Evolutionary conservation across 2,329 filamentous ascomycete genomes (phyloP), one percentile per base, ranked within the genome.

Genomic region (Fusarium mundagurra): DNA sequence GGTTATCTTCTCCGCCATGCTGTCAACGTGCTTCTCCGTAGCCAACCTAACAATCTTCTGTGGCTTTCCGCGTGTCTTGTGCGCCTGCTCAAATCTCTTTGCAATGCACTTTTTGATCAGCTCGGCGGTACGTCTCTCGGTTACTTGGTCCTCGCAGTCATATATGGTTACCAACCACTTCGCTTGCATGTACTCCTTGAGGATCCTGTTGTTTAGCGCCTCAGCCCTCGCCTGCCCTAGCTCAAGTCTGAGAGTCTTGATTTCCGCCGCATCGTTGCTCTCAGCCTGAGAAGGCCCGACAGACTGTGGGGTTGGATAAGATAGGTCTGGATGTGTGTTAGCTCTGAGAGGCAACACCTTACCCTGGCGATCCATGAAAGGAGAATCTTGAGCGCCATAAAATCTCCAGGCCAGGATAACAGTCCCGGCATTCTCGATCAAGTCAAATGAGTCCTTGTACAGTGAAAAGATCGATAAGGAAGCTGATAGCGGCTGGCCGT

Each of bases 261-360:
- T 12, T 5, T 53, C 48, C 2, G n/a, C 8, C 11, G 8, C 12
- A 4, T 51, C 31, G 0, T 0, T 51, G 6, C 11, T 51, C n/a
- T 20, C 48, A 1, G 2, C 5, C 4, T 20, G 31, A 17, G 24
- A 20, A 11, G 24, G 22, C 1, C 16, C 3, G 3, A 3, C 29
- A 18, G n/a, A 20, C 12, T 24, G n/a, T 12, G 5, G 17, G 13
- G 12, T 27, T 36, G 50, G 50, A 6, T 53, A 53, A 27, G 50
- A 27, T 6, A 53, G 9, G 0, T 53, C 50, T 36, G 50, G 50
- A 7, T 53, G n/a, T 3, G 50, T 53, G 4, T 53, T 36, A 6
- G 31, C n/a, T 53, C 50, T 8, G 0, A 53, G 17, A 8, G 50
- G 31, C 9, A 53, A 22, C n/a, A 22, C n/a, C 5, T 34, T 36